Evolutionary conservation across 176 grass and related monocot species (phyloP).

Genomic region (Carex littledalei): DNA sequence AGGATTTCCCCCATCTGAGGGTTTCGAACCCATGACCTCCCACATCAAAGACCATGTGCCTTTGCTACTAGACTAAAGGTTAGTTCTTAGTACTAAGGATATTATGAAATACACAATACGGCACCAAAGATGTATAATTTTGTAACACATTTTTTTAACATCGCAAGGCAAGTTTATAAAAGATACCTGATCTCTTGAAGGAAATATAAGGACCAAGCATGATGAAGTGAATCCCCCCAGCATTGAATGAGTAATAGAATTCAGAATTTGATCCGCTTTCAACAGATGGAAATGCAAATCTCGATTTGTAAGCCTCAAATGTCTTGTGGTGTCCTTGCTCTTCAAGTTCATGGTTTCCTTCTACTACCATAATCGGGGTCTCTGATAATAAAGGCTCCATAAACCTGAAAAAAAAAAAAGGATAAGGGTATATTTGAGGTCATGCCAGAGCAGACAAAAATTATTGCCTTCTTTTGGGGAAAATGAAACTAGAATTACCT

Average conservation of each 20-base stretch:
- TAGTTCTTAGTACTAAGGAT: background rate
- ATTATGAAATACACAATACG: background rate
- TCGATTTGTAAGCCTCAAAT: constrained; percentile 59
- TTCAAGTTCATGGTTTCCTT: constrained; percentile 90
- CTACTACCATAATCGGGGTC: constrained; percentile 78
- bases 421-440: background rate
- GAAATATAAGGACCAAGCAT: constrained; percentile 69
- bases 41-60: no score
- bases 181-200: constrained; percentile 51
- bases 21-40: no score
- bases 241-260: constrained; percentile 88
- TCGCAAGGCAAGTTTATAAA: background rate
- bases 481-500: background rate
- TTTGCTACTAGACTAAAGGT: no score
- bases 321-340: constrained; percentile 46
- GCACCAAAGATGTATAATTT: background rate
- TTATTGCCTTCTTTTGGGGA: background rate
- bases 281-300: constrained; percentile 63
- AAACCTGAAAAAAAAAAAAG: constrained; percentile 42
- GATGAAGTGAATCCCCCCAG: constrained; percentile 75
- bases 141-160: background rate
- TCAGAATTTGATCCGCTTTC: constrained; percentile 63
- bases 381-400: constrained; percentile 68
- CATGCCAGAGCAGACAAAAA: background rate
- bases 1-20: no score